Base-by-base conservation (phyloP, 2,329 filamentous ascomycete species). In the Talaromyces sp. region DNA sequence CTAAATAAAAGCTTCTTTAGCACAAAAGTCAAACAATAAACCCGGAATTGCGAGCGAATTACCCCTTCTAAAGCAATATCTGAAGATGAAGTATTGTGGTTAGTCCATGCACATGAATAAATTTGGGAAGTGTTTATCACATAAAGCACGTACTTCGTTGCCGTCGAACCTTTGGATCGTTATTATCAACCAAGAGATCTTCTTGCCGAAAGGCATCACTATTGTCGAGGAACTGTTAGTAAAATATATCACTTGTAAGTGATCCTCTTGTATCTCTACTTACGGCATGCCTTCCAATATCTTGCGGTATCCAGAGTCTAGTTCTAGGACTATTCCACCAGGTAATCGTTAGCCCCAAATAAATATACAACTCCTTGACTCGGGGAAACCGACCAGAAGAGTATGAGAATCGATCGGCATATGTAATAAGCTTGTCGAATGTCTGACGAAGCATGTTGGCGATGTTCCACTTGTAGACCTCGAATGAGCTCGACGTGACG, bases 61-160 rank as follows among this genome's bases (percentile, higher is more conserved):
- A 45, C 43, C 19, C 43, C 43, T 22, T 45, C 43, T 36, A 45
- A 14, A 35, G 43, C 43, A 36, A 45, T 45, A 36, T 45, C 43
- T 45, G 19, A 22, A 22, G 1, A 27, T 22, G 30, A 24, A 4
- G 10, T 4, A 14, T 19, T 1, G 24, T 16, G 11, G 19, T 35
- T 39, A 17, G 17, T n/a, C 36, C 9, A 27, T 9, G 24, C 4
- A 27, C 7, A 39, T 19, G 8, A 6, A 39, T 11, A 19, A 20
- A 19, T 11, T 19, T n/a, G 17, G n/a, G n/a, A n/a, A n/a, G n/a
- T n/a, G 2, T 19, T 39, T 39, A 6, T 19, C 9, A 27, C 5
- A 27, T 24, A 22, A 30, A 19, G 43, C 11, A 13, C 19, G 10
- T 45, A 45, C 43, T 45, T 24, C 43, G 43, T 13, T 45, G 43